Evolutionary conservation across 768 basidiomycete genomes (phyloP), one percentile per base, ranked within the genome.

Genomic region (Udeniomyces megalosporus): DNA sequence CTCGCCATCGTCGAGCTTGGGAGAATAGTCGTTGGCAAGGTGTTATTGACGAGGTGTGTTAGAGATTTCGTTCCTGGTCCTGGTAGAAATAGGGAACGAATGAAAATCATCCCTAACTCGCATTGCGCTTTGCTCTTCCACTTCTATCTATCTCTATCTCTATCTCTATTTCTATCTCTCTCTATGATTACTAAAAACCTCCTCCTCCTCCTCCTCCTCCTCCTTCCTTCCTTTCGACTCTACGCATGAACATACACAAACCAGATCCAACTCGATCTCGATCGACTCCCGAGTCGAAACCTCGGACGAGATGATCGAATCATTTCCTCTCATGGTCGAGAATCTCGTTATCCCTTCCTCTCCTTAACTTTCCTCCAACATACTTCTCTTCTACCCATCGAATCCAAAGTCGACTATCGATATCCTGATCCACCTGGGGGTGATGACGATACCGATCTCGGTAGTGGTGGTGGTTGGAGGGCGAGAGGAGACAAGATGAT

Each of bases 291-390:
- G 0, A 81, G 77, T 3, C 80, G 95, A 51, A 99, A 99, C 71
- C 76, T 97, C 14, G 92, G 92, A 15, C 79, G 95, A 65, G 93
- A 99, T 72, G 95, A 99, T 72, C 84, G 95, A 14, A 80, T 96
- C 57, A 82, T 93, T 63, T 91, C 93, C 2, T 84, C 83, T 0
- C 84, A 88, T 67, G 90, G 89, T 3, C 89, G 92, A 72, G 95
- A 99, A 73, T 84, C 85, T 2, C 80, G 95, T 38, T 88, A 91
- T 70, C 91, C 91, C 0, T 95, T 89, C 73, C 80, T 96, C 50
- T 88, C 86, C 3, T 79, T 95, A 24, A 77, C 79, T 0, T 78
- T 92, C 32, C 82, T 92, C 28, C 75, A 80, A 1, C 91, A 86
- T 74, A 74, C 95, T 51, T 85, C 89, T 0, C 74, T 74, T 46